Evolutionary conservation across 1,139 yeast genomes (phyloP), one percentile per base, ranked within the genome.

Genomic region (Candida sp.): DNA sequence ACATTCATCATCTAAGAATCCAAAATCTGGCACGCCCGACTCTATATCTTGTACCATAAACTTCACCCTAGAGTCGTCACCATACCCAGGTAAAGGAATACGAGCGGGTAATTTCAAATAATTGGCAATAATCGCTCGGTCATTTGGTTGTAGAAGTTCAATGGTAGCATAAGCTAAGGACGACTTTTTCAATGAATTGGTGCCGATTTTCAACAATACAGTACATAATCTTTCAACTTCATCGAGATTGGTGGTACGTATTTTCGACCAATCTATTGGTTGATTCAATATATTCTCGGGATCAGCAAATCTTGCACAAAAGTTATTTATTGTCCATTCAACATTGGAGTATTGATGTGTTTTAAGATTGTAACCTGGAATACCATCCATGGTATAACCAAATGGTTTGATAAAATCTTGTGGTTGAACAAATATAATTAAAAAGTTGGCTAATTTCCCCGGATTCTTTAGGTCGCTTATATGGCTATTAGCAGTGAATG

Each of bases 91-190:
- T 8, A 37, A 19, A 5, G 39, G 27, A 37, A 25, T 30, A 22
- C 27, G 34, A 22, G 12, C 29, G 5, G 39, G 39, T 21, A 37
- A 37, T 11, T 37, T 37, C 39, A 37, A 37, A 19, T 27, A 37
- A 12, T 15, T 11, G 12, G 33, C 8, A 27, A 37, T 37, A 5
- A 29, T n/a, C 25, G 30, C 21, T 29, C 27, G 23, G 19, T 37
- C 39, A 11, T 22, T 37, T 29, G 29, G 33, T 11, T 37, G 33
- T 21, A 37, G 19, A 15, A 37, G 27, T 21, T 37, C 39, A 19
- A 37, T 37, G 3, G 34, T 29, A 29, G 39, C 39, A 27, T 37
- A 37, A 8, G 39, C 39, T 19, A 37, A 29, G 4, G 39, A 37
- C 3, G 39, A 37, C 4, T 15, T 37, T 9, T 29, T 27, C 12